Evolutionary conservation across 345 rosid genomes (phyloP), one percentile per base, ranked within the genome.

Genomic region (Salix suchowensis): DNA sequence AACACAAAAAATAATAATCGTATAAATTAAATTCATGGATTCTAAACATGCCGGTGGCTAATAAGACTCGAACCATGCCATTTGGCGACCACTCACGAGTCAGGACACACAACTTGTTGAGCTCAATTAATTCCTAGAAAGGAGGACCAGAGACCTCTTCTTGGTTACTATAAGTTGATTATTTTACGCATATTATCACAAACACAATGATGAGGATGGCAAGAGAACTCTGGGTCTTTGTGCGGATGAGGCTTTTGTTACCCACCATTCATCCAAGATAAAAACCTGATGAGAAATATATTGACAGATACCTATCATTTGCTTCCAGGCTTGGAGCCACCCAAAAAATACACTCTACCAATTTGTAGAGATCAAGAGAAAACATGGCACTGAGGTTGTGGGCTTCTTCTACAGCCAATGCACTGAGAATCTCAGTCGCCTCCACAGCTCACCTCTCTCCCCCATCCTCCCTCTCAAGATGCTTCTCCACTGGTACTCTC

Each of bases 381-480:
- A 37, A 39, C 61, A 92, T 95, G 97, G 97, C 98, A 58, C 88
- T 95, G 52, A 88, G 96, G 85, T 86, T 91, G 86, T 95, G 98
- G 98, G 96, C 93, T 86, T 93, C 97, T 76, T 95, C 97, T 44
- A 89, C 98, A 19, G 97, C 93, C 74, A 93, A 91, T 77, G 97
- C 96, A 66, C 89, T 91, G 44, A 84, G 82, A 80, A 84, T 91
- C 82, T 94, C 98, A 52, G 84, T 76, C 74, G 83, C 86, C 50
- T 78, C 88, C 77, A 88, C 72, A 68, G 44, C 91, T 78, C 75
- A 72, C 21, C 77, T 85, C 74, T 76, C 90, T 72, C 83, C 91
- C 52, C 73, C 90, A 14, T 91, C 80, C 70, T 87, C 94, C 44
- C 76, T 90, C 89, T 85, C 91, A 66, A 90, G 94, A 87, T 88